A percentile compares a stretch with the other conserved stretches of the same genome.
Evolutionary conservation across 208 protist species (phyloP).

Genomic region (Kentomonas sorsogonicus): DNA sequence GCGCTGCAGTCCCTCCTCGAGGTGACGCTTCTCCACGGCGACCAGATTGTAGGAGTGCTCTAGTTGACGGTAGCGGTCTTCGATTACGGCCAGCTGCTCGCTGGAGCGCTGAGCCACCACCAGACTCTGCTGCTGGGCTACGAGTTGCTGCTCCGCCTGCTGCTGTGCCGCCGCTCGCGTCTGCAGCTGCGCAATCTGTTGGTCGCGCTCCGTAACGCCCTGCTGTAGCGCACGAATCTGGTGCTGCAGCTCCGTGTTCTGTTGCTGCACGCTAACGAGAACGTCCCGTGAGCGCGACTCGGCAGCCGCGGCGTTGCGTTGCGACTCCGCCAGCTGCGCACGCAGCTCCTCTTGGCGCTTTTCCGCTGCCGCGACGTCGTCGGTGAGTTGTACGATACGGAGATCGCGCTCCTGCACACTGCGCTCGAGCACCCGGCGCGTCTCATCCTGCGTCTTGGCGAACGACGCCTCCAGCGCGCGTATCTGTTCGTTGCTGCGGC

Average conservation of each 20-base stretch:
- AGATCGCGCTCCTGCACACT: constrained; percentile 51
- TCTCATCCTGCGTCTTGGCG: constrained; percentile 28
- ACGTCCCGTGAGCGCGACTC: too few relatives aligned
- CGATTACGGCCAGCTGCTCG: too few relatives aligned
- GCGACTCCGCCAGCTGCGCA: too few relatives aligned
- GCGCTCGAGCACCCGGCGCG: constrained; percentile 30
- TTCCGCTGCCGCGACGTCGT: constrained; percentile 27
- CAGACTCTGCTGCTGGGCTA: constrained; percentile 7
- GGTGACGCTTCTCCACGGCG: too few relatives aligned
- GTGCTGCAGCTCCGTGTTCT: too few relatives aligned
- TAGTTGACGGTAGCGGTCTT: too few relatives aligned
- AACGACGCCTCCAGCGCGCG: constrained; percentile 20
- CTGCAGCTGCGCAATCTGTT: constrained; percentile 11
- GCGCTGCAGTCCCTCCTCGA: constrained; percentile 6
- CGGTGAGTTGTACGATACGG: constrained; percentile 44
- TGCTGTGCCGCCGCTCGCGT: constrained; percentile 17
- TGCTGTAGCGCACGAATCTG: not conserved
- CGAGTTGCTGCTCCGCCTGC: constrained; percentile 10
- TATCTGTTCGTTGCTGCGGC: constrained; percentile 18
- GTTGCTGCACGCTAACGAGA: too few relatives aligned
- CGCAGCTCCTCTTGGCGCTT: constrained; percentile 10
- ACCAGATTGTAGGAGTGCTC: too few relatives aligned
- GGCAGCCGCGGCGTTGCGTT: too few relatives aligned
- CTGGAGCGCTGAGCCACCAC: too few relatives aligned
- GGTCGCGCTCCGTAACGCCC: constrained; percentile 14